Base-by-base conservation (phyloP, 2,329 filamentous ascomycete species). In the Talaromyces sp. region DNA sequence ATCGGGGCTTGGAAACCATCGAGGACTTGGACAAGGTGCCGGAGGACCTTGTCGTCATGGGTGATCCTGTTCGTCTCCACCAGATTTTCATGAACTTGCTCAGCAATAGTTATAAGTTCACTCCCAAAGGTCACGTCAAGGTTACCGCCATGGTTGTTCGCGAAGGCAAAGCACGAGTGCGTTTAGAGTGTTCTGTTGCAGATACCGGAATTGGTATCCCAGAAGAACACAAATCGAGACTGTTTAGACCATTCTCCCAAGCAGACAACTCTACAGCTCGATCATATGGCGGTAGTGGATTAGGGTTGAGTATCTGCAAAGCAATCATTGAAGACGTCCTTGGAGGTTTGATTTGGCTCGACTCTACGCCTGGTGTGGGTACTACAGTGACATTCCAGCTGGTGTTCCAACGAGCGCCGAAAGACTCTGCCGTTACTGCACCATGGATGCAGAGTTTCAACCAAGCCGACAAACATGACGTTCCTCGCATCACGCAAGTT, bases 181-280 rank as follows among this genome's bases (percentile, higher is more conserved):
- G 88, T 31, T 83, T 97, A 63, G 93, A 90, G 2, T 95, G 94
- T 74, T 94, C 91, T 78, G 92, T 97, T 37, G 84, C 89, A 60
- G 93, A 97, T 74, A 97, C 93, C 0, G 93, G 93, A 35, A 97
- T 97, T 67, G 93, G 93, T 19, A 96, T 97, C 64, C 89, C 91
- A 0, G 86, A 90, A 22, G 80, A 82, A 65, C 89, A 94, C 74
- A 84, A 94, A 58, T 87, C 89, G 67, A 95, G 95, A 68, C 84
- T 97, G 1, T 97, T 97, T 84, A 87, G 92, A 70, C 93, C 93
- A 0, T 97, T 97, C 74, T 94, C 91, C 63, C 93, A 97, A 78
- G 93, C 94, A 1, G 93, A 97, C 77, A 90, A 90, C 57, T 95
- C 91, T 70, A 96, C 93, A 2, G 92, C 93, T 62, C 85, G 93